Conservation (phyloP, 495 filamentous ascomycete species). For the Sordaria brevicollis region DNA sequence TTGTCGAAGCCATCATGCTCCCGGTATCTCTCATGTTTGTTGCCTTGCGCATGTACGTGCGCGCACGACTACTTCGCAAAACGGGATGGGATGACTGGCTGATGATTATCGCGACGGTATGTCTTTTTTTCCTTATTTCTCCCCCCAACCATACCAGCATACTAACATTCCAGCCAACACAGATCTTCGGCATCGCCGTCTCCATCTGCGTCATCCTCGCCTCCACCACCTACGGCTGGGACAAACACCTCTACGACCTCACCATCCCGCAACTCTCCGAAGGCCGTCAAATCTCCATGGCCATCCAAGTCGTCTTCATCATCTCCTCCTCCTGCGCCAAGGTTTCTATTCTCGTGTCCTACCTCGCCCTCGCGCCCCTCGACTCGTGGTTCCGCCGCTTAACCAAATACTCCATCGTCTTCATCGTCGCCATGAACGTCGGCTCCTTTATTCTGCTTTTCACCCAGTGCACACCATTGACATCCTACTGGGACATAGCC, state of each 20-base stretch:
- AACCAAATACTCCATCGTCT: conserved; percentile 13
- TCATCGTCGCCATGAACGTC: conserved; percentile 13
- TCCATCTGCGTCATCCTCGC: conserved; percentile 18
- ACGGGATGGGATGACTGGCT: conserved; percentile 19
- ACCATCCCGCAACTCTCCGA: background rate
- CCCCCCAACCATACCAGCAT: background rate
- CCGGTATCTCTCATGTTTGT: conserved; percentile 9
- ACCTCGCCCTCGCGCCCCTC: conserved; percentile 38
- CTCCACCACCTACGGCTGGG: conserved; percentile 14
- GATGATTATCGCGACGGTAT: conserved; percentile 17
- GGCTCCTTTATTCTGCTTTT: conserved; percentile 25
- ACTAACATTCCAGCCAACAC: background rate
- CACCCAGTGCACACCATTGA: conserved; percentile 20
- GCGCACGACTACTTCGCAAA: conserved; percentile 5
- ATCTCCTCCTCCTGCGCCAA: conserved; percentile 28
- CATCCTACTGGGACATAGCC: conserved; percentile 25
- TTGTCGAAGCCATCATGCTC: conserved; percentile 15
- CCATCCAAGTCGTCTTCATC: conserved; percentile 18
- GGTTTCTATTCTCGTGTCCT: conserved; percentile 40
- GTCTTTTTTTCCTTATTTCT: background rate
- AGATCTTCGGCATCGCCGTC: conserved; percentile 15
- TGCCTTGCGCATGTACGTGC: conserved; percentile 15
- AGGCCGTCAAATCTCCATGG: conserved; percentile 17
- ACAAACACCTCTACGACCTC: conserved; percentile 19
- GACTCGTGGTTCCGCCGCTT: conserved; percentile 25